Base-by-base conservation (phyloP, 805 yeast genomes). In the Clavispora phyllophila region DNA sequence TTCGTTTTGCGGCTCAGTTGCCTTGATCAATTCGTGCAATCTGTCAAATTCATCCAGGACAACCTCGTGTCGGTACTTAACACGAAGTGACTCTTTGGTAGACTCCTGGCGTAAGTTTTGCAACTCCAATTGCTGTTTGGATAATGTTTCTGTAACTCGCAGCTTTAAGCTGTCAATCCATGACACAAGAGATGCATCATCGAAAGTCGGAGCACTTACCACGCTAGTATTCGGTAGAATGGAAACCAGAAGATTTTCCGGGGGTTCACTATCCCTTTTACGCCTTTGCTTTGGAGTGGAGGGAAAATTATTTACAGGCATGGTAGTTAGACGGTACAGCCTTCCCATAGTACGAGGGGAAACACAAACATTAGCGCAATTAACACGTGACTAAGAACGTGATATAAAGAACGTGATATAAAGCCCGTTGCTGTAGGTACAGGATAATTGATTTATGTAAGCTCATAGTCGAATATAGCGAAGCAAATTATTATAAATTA, bases 1-100 rank as follows among this genome's bases (percentile, higher is more conserved):
- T 22, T 42, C 40, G 3, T 25, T 36, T 5, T 12, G 28, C 4
- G 25, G 25, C n/a, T 48, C 49, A 12, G 23, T 19, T 5, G 39
- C n/a, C 12, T 38, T 32, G 9, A 58, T 20, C 2, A 43, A 8
- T 6, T 42, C 41, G 10, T 51, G 57, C 41, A 62, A 49, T 44
- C 55, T 54, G 23, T 53, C 55, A 31, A 62, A 61, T 14, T 53
- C 45, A n/a, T 55, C 60, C 46, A 58, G 64, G 40, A 51, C 57
- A 29, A 65, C 56, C 45, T 56, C 55, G 22, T 42, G 38, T 15
- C 51, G 41, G 43, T 51, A 50, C 38, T 51, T 46, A n/a, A 24
- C 44, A 36, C 53, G 51, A 26, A 65, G 46, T 20, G 46, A 49
- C 6, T 60, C 60, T 15, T 40, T 27, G 17, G 29, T 25, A 4